These are phyloP conservation scores for Arthroderma sp. DNA, from an alignment of 2,329 filamentous ascomycete genomes.

Conservation along the genomic window DNA sequence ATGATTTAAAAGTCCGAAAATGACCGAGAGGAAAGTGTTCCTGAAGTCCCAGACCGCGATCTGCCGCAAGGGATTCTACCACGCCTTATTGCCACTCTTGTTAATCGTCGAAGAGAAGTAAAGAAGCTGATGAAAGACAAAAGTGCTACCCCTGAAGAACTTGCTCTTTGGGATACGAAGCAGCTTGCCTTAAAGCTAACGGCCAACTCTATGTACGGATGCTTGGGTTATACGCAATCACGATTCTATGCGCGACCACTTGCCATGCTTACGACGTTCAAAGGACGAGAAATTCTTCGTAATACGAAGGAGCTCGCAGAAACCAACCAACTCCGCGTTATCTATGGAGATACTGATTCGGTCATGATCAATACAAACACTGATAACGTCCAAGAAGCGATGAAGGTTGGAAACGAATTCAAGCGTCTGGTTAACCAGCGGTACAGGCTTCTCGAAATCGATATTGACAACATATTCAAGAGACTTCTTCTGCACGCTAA, in stretches of 20 bases:
- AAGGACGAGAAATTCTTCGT: conserved; percentile 91
- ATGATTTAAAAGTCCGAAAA: conserved; percentile 35
- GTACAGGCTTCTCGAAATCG: conserved; percentile 87
- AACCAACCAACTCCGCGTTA: conserved; percentile 79
- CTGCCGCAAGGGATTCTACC: conserved; percentile 78
- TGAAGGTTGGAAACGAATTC: conserved; percentile 88
- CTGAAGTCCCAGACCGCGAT: conserved; percentile 61
- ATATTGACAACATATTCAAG: conserved; percentile 95
- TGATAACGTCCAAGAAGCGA: conserved; percentile 77
- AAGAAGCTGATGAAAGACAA: conserved; percentile 97
- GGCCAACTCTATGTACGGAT: conserved; percentile 99
- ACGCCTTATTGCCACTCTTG: conserved; percentile 79
- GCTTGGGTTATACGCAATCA: conserved; percentile 90
- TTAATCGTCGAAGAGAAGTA: conserved; percentile 77
- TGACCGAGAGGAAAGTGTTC: conserved; percentile 76
- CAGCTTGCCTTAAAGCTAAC: conserved; percentile 93
- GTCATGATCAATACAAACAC: conserved; percentile 99
- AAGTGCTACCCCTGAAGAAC: conserved; percentile 68
- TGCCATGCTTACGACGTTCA: conserved; percentile 90
- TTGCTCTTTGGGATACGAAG: conserved; percentile 95
- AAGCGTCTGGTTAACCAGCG: conserved; percentile 89
- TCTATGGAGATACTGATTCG: conserved; percentile 97
- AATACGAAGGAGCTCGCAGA: conserved; percentile 95
- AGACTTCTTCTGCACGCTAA: conserved; percentile 89
- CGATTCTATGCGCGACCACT: conserved; percentile 93